Evolutionary conservation across 306 rosid species (phyloP).

Genomic region (Lotus japonicus): DNA sequence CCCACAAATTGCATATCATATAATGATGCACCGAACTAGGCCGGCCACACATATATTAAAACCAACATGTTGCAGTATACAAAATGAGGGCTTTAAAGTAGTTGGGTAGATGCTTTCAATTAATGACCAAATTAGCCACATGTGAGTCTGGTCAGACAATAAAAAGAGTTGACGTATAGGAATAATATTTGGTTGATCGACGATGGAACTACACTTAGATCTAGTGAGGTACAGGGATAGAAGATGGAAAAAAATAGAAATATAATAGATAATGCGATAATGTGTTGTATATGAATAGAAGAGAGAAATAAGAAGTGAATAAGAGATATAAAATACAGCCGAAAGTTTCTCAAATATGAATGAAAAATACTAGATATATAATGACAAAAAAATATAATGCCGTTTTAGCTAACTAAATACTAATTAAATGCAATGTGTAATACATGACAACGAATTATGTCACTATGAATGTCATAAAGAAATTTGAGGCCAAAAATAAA

Average conservation of each 20-base stretch:
- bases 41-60: slow-evolving; percentile 13
- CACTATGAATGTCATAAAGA: slow-evolving; percentile 1
- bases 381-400: too few species aligned
- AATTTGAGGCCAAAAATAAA: slow-evolving; percentile 19
- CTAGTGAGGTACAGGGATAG: too few species aligned
- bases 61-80: background rate
- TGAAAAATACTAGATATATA: too few species aligned
- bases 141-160: slow-evolving; percentile 13
- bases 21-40: slow-evolving; percentile 18
- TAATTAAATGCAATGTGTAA: slow-evolving; percentile 14
- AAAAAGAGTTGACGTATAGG: slow-evolving; percentile 3
- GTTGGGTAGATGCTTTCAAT: background rate
- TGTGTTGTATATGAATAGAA: too few species aligned
- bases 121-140: too few species aligned
- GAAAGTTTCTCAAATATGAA: too few species aligned
- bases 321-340: too few species aligned
- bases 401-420: background rate
- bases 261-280: too few species aligned
- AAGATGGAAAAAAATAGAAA: too few species aligned
- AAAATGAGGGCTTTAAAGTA: background rate
- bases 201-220: too few species aligned
- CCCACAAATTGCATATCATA: background rate
- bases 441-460: slow-evolving; percentile 23
- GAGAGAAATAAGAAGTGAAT: too few species aligned
- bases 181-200: too few species aligned